Evolutionary conservation across 2,329 filamentous ascomycete species (phyloP).

Genomic region (Cordyceps pruinosa): DNA sequence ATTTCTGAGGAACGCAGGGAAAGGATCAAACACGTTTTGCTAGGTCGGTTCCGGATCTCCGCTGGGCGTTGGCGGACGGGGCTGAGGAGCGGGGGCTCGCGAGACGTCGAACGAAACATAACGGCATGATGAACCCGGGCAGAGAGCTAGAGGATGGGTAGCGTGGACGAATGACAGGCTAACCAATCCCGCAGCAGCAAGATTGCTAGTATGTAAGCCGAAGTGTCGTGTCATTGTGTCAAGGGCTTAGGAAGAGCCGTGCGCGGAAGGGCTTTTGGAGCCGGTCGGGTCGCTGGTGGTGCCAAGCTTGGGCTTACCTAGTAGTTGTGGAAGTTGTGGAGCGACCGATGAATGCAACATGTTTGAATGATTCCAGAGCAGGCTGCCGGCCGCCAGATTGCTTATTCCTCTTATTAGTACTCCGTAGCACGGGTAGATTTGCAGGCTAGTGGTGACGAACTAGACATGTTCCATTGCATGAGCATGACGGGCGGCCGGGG

Average conservation of each 20-base stretch:
- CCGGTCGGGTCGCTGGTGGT: neutral
- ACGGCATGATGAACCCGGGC: neutral
- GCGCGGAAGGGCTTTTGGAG: neutral
- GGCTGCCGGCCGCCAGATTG: neutral
- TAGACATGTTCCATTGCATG: conserved; percentile 7
- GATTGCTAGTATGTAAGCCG: neutral
- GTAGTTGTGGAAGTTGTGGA: no score
- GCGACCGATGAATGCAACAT: no score
- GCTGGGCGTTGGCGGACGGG: neutral
- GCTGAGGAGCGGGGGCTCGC: neutral
- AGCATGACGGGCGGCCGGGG: neutral
- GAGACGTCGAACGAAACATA: conserved; percentile 10
- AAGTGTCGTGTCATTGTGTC: no score
- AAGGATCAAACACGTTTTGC: conserved; percentile 6
- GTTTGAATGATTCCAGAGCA: neutral
- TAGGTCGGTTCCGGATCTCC: neutral
- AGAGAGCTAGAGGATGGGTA: neutral
- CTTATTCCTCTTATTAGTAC: neutral
- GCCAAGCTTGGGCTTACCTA: neutral
- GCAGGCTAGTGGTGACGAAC: neutral
- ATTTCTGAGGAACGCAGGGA: neutral
- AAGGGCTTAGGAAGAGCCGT: neutral
- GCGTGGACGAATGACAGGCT: neutral
- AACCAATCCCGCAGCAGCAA: neutral
- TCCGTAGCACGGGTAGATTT: neutral